These are phyloP conservation scores for Microthlaspi erraticum DNA, from an alignment of 345 rosid species.

Conservation along the genomic window DNA sequence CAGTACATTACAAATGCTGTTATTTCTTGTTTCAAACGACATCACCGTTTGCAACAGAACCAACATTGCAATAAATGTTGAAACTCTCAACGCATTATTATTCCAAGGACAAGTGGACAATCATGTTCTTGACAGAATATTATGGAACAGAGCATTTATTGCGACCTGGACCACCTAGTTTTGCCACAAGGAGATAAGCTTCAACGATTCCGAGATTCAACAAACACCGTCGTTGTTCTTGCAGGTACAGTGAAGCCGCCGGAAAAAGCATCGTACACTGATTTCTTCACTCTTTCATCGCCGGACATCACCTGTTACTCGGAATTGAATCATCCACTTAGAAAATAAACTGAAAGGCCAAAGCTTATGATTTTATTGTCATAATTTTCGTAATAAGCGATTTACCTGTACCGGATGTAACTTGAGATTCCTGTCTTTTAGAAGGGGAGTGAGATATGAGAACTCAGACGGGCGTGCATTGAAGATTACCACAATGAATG, in stretches of 20 bases:
- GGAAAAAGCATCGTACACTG: conserved; percentile 57
- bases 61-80: conserved; percentile 20
- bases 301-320: conserved; percentile 57
- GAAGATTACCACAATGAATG: conserved; percentile 69
- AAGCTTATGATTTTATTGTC: conserved; percentile 4
- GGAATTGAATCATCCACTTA: conserved; percentile 2
- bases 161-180: conserved; percentile 7
- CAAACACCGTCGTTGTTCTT: conserved; percentile 74
- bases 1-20: neutral
- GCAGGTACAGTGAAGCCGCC: conserved; percentile 71
- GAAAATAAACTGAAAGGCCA: conserved; percentile 4
- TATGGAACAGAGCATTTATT: conserved; percentile 9
- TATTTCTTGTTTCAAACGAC: conserved; percentile 12
- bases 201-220: conserved; percentile 57
- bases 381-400: neutral
- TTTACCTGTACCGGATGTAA: conserved; percentile 84
- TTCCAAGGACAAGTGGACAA: neutral
- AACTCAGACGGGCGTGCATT: conserved; percentile 67
- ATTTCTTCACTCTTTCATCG: conserved; percentile 66
- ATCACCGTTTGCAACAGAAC: conserved; percentile 4
- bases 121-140: conserved; percentile 16
- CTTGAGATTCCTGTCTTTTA: conserved; percentile 57
- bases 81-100: conserved; percentile 10
- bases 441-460: conserved; percentile 53
- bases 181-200: neutral